phyloP scores from a whole-genome alignment of 768 basidiomycete genomes.

The Multifurca ochricompacta region DNA sequence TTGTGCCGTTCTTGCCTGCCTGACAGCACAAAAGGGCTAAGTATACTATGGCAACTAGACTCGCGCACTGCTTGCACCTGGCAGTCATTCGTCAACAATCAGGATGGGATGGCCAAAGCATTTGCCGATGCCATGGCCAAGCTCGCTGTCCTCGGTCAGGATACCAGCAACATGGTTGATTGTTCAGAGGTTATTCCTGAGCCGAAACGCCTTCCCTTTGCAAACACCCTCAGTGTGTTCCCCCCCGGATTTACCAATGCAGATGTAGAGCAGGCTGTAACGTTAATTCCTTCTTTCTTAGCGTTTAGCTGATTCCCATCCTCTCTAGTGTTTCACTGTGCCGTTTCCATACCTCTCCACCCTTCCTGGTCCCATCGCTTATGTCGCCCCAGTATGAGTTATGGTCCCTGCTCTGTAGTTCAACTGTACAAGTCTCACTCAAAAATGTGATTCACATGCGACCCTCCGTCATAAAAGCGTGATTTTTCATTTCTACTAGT shows the following conservation, averaged over 20 bases:
- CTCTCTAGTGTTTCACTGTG: conserved; percentile 27
- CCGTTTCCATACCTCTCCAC: conserved; percentile 32
- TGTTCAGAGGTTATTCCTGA: conserved; percentile 40
- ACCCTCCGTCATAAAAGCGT: no score
- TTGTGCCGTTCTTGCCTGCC: not conserved
- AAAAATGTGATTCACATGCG: no score
- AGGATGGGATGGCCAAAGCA: conserved; percentile 19
- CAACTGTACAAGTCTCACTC: not conserved
- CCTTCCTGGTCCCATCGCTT: conserved; percentile 28
- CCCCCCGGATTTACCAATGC: conserved; percentile 24
- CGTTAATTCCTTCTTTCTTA: not conserved
- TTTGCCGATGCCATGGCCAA: conserved; percentile 41
- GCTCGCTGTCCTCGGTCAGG: conserved; percentile 36
- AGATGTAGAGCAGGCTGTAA: conserved; percentile 22
- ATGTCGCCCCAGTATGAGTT: conserved; percentile 30
- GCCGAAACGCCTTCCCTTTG: conserved; percentile 25
- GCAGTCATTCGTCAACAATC: conserved; percentile 34
- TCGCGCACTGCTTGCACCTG: conserved; percentile 40
- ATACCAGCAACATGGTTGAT: conserved; percentile 31
- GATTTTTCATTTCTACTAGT: no score
- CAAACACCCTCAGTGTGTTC: not conserved
- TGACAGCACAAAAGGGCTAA: not conserved
- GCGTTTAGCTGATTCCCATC: not conserved
- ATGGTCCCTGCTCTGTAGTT: not conserved
- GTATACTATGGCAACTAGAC: conserved; percentile 25